phyloP scores from a whole-genome alignment of 805 yeast species.

The Saccharomycopsis fermentans region DNA sequence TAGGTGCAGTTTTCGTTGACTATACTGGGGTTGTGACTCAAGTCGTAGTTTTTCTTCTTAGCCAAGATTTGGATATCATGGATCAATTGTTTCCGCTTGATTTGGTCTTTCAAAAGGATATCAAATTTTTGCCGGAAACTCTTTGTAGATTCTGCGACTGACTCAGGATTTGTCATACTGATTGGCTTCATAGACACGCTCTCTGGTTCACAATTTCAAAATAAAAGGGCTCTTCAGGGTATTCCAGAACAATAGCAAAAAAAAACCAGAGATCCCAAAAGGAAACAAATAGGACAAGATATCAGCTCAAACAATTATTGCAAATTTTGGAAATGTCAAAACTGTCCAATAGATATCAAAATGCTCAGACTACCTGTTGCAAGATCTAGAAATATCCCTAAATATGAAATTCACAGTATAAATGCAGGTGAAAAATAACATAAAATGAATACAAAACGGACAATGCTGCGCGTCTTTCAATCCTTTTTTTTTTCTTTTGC shows the following conservation, averaged over 20 bases:
- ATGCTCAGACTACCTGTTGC: background rate
- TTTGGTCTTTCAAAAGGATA: conserved; percentile 13
- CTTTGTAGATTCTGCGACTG: background rate
- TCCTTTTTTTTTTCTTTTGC: background rate
- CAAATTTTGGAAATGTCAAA: too few species aligned
- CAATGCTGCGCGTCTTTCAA: background rate
- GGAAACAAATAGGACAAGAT: too few species aligned
- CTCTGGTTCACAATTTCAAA: too few species aligned
- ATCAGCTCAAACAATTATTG: too few species aligned
- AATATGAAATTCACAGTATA: background rate
- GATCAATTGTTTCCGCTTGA: conserved; percentile 15
- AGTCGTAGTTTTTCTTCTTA: conserved; percentile 6
- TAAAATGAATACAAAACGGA: background rate
- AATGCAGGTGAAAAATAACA: background rate
- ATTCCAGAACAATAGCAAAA: too few species aligned
- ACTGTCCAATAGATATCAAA: too few species aligned
- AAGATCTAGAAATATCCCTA: background rate
- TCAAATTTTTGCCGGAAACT: conserved; percentile 4
- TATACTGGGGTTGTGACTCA: conserved; percentile 11
- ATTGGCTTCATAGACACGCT: background rate
- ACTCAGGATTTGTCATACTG: background rate
- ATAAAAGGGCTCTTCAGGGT: too few species aligned
- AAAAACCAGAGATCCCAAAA: too few species aligned
- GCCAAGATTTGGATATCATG: conserved; percentile 15
- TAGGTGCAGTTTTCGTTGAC: conserved; percentile 7